Base-by-base conservation (phyloP, 495 filamentous ascomycete genomes). In the Bathelium albidoporum region DNA sequence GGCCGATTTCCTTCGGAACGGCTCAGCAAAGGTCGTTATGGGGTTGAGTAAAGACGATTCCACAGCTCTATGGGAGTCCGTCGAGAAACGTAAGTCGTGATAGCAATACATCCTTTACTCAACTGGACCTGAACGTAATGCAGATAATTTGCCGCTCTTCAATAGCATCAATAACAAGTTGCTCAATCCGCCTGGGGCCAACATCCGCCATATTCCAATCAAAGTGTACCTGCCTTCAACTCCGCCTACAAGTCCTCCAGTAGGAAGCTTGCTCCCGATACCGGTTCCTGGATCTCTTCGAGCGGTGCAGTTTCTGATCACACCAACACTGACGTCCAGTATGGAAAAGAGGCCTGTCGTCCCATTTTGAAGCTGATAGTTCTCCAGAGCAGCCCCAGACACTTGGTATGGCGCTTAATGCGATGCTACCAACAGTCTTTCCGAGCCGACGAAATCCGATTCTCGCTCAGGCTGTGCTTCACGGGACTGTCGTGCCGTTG, bases 21-120 rank as follows among this genome's bases (percentile, higher is more conserved):
- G 94, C 22, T 95, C 86, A 14, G 93, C 91, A 1, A 91, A 92
- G 71, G 87, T 85, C 36, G 92, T 97, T 64, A 97, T 97, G 95
- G 88, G 84, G 39, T 76, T 97, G 62, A 90, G 87, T 31, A 92
- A 91, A 73, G 88, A 91, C 32, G 85, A 97, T 69, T 95, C 90
- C 1, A 91, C 87, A 1, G 80, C 84, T 32, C 79, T 99, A 39
- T 97, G 95, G 95, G 83, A 85, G 62, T 82, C 90, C 3, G 87
- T 98, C 14, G 80, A 87, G 72, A 83, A 89, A 66, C 87, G 90
- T 94, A 75, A 62, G 85, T 68, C 34, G 43, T 39, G 31, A 53
- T 49, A 31, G n/a, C 18, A 49, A 59, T 49, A 28, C 16, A 44
- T 44, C 36, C 5, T 4, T 20, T 18, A 1, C 61, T 63, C 32